phyloP scores from a whole-genome alignment of 176 grass and related monocot species.

The Areca catechu region DNA sequence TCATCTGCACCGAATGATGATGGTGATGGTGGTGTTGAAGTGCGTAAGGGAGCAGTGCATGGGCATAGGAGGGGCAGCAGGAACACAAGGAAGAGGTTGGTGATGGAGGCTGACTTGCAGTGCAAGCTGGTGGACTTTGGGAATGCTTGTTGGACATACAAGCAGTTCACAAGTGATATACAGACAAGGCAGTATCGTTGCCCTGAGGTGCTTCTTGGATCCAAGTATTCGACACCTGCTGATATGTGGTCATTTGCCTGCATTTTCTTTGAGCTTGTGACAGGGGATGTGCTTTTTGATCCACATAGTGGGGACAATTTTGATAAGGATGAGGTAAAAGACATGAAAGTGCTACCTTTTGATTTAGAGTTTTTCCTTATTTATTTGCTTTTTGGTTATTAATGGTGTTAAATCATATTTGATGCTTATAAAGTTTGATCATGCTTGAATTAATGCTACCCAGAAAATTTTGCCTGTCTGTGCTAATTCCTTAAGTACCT shows the following conservation, averaged over 20 bases:
- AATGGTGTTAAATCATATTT: too few relatives aligned
- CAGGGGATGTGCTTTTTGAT: constrained; percentile 97
- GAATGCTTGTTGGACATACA: constrained; percentile 99
- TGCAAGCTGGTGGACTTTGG: constrained; percentile 98
- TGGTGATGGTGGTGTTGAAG: constrained; percentile 29
- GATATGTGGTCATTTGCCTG: constrained; percentile 97
- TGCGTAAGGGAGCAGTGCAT: constrained; percentile 20
- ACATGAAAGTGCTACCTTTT: constrained; percentile 6
- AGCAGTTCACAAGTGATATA: constrained; percentile 95
- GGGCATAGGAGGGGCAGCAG: constrained; percentile 61
- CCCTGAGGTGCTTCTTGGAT: constrained; percentile 93
- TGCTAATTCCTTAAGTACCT: too few relatives aligned
- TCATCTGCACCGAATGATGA: constrained; percentile 34
- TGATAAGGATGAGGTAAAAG: constrained; percentile 83
- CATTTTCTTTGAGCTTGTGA: constrained; percentile 94
- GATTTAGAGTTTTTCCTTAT: too few relatives aligned
- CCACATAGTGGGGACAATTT: constrained; percentile 94
- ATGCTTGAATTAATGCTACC: too few relatives aligned
- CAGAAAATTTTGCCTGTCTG: too few relatives aligned
- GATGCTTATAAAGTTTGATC: too few relatives aligned
- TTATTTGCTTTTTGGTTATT: too few relatives aligned
- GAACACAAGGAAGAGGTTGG: constrained; percentile 55
- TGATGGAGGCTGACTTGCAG: constrained; percentile 64
- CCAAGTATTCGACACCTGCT: constrained; percentile 87
- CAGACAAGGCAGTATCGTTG: constrained; percentile 97